Base-by-base conservation (phyloP, 805 yeast species). In the Kodamaea restingae region DNA sequence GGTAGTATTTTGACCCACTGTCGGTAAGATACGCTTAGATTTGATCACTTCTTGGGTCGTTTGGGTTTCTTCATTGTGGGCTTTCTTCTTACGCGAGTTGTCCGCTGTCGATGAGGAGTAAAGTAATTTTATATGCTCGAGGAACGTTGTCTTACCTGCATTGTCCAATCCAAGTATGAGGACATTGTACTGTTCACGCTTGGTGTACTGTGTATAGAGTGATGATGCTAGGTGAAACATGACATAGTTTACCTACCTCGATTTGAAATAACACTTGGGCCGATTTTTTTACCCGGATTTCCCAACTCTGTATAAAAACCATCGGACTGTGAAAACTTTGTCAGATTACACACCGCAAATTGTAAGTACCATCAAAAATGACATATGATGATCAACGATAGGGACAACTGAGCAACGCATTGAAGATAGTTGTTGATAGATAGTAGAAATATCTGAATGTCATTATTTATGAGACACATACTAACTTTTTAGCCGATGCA, bases 161-260 rank as follows among this genome's bases (percentile, higher is more conserved):
- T 91, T 90, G 60, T 91, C 97, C 20, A 91, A 73, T 14, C 98
- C 98, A 15, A 91, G 68, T 26, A 91, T 85, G 35, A 91, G 71
- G 55, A 68, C 52, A 42, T 67, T 68, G 49, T 68, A 68, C 52
- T 68, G 74, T 43, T 68, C 74, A 36, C 72, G 56, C 48, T 67
- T 61, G 41, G 71, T 66, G 50, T 67, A 68, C 46, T 67, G 71
- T 4, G 72, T 65, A 49, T 68, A 68, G 32, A 68, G 51, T 30
- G 73, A 67, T 36, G 70, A 61, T 10, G 70, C 74, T 34, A 68
- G 53, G 44, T 68, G 74, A 46, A 68, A 68, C 74, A 68, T 68
- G 9, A 17, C 27, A 18, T 8, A 20, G 21, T 26, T 8, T 27
- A n/a, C 21, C 7, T 8, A 10, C 32, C 21, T 11, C 20, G 32